Percentiles rank a stretch among this genome's conserved stretches.
phyloP scores from a whole-genome alignment of 1,139 yeast species.

The Saccharomyces uvarum region DNA sequence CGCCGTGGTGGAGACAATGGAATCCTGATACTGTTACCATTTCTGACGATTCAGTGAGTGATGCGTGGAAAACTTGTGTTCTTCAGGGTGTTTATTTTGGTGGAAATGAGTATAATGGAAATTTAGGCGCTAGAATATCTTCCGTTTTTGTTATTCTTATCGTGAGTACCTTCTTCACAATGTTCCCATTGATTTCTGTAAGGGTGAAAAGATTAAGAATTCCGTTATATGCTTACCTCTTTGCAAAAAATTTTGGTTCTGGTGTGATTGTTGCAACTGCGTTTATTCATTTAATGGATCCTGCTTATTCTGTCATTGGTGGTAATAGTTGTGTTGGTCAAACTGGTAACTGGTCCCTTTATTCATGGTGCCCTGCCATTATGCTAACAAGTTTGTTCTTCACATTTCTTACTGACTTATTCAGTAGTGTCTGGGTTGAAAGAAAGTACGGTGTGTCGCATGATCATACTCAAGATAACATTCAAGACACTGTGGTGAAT shows the following conservation, averaged over 20 bases:
- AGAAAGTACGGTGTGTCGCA: background rate
- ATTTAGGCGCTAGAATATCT: conserved; percentile 50
- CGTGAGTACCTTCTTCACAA: conserved; percentile 58
- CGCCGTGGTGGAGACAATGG: conserved; percentile 1
- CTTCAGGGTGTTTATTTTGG: background rate
- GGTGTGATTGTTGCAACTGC: conserved; percentile 91
- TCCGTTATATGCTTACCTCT: conserved; percentile 53
- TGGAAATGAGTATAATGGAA: conserved; percentile 34
- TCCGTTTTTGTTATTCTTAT: conserved; percentile 53
- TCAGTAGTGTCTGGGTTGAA: background rate
- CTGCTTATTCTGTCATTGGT: conserved; percentile 55
- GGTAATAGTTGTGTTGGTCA: conserved; percentile 38
- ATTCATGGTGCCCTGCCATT: conserved; percentile 61
- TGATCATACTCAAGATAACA: background rate
- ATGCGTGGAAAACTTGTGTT: background rate
- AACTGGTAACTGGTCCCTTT: conserved; percentile 46
- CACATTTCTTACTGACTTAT: background rate
- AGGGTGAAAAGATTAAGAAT: conserved; percentile 32
- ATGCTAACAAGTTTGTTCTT: background rate
- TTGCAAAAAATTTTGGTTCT: conserved; percentile 80
- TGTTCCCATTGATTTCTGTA: conserved; percentile 46
- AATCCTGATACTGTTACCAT: background rate
- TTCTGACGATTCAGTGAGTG: background rate
- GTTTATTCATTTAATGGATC: conserved; percentile 73
- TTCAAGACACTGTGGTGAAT: background rate